Conservation (phyloP, 306 rosid genomes). For the Arachis stenosperma region DNA sequence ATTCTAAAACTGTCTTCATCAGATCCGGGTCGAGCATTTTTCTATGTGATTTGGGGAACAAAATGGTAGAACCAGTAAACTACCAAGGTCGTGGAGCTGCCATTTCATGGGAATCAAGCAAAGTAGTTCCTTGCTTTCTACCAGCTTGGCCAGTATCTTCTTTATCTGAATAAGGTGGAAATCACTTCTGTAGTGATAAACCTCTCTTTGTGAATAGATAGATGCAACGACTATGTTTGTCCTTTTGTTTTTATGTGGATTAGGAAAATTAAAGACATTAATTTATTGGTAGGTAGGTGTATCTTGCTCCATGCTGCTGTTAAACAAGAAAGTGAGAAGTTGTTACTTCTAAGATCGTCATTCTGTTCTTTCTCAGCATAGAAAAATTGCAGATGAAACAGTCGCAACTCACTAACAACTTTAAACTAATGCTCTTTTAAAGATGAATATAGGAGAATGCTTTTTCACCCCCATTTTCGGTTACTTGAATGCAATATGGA, state of each 20-base stretch:
- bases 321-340: neutral
- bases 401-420: neutral
- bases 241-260: slow-evolving; percentile 12
- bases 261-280: slow-evolving; percentile 5
- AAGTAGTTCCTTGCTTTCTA: slow-evolving; percentile 66
- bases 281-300: slow-evolving; percentile 8
- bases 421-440: neutral
- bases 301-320: slow-evolving; percentile 15
- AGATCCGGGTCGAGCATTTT: slow-evolving; percentile 60
- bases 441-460: neutral
- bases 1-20: slow-evolving; percentile 60
- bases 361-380: neutral
- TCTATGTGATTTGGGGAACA: slow-evolving; percentile 54
- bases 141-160: slow-evolving; percentile 67
- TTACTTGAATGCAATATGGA: neutral
- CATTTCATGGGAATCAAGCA: slow-evolving; percentile 70
- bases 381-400: slow-evolving; percentile 22
- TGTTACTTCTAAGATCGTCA: neutral
- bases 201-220: slow-evolving; percentile 22
- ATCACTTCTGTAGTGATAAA: slow-evolving; percentile 25
- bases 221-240: neutral
- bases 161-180: slow-evolving; percentile 28
- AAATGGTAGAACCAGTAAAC: slow-evolving; percentile 46
- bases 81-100: slow-evolving; percentile 61
- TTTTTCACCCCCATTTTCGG: neutral